Evolutionary conservation across 1,284 basidiomycete species (phyloP).

Genomic region (Anthracocystis panici-leucophaei): DNA sequence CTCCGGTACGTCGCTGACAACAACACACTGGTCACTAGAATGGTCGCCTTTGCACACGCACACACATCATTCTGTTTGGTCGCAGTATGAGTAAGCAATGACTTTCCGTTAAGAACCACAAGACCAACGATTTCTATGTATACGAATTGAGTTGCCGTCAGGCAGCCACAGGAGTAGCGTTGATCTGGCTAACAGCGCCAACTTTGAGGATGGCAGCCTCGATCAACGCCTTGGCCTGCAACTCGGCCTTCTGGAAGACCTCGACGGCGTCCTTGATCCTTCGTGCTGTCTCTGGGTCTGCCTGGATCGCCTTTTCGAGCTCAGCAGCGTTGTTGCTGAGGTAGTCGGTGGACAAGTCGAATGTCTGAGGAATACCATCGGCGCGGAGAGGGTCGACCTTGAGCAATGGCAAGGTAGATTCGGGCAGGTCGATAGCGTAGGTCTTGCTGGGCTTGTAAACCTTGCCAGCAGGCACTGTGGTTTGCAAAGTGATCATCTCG

Average conservation of each 20-base stretch:
- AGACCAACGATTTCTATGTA: too few species aligned
- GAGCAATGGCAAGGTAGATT: conserved; percentile 17
- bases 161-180: conserved; percentile 8
- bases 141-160: neutral
- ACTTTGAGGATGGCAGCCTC: conserved; percentile 28
- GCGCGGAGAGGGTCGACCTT: conserved; percentile 32
- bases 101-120: too few species aligned
- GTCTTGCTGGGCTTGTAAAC: conserved; percentile 37
- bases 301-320: conserved; percentile 18
- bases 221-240: conserved; percentile 33
- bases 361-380: conserved; percentile 21
- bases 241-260: conserved; percentile 32
- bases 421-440: conserved; percentile 24
- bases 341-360: conserved; percentile 26
- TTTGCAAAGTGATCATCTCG: conserved; percentile 23
- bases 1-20: too few species aligned
- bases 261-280: conserved; percentile 41
- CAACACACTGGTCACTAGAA: too few species aligned
- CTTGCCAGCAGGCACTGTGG: conserved; percentile 8
- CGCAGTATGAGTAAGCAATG: too few species aligned
- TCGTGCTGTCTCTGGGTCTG: conserved; percentile 27
- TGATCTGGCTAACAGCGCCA: neutral
- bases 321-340: conserved; percentile 21
- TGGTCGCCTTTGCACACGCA: too few species aligned
- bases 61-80: too few species aligned